These are phyloP conservation scores for Bruguiera gymnorhiza DNA, from an alignment of 345 rosid genomes.

Conservation along the genomic window DNA sequence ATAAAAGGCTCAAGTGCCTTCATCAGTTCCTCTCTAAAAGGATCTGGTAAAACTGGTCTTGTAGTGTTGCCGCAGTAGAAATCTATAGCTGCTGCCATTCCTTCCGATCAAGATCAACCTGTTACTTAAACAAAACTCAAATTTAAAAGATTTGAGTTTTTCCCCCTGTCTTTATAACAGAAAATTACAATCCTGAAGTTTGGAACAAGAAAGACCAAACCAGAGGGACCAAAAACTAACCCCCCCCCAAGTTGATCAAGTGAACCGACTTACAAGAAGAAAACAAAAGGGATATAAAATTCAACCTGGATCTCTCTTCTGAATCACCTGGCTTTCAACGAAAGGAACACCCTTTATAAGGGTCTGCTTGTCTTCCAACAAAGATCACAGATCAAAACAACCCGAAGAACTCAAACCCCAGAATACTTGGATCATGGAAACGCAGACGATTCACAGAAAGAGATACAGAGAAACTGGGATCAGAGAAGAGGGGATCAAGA, in stretches of 20 bases:
- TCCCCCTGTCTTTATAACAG: background rate
- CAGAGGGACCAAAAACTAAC: constrained; percentile 46
- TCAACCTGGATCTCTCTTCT: constrained; percentile 41
- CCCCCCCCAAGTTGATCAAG: constrained; percentile 40
- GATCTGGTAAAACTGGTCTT: constrained; percentile 41
- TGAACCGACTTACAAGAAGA: background rate
- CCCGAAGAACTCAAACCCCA: constrained; percentile 2
- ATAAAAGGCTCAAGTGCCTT: constrained; percentile 40
- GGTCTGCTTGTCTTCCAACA: constrained; percentile 1
- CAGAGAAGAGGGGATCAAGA: constrained; percentile 1
- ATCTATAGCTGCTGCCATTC: constrained; percentile 55
- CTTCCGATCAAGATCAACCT: constrained; percentile 13
- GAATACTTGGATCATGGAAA: constrained; percentile 26
- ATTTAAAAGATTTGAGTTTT: background rate
- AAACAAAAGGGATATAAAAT: background rate
- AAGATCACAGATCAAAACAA: background rate
- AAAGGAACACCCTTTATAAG: background rate
- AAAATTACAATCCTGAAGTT: background rate
- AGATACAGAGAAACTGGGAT: constrained; percentile 36
- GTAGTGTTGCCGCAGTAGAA: constrained; percentile 33
- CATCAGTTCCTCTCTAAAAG: constrained; percentile 54
- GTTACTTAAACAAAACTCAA: constrained; percentile 27
- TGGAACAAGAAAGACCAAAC: constrained; percentile 7
- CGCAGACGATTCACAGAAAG: constrained; percentile 42
- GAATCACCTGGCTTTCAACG: constrained; percentile 43